Evolutionary conservation across 164 flowering plant species (phyloP).

Genomic region (Vitis cinerea): DNA sequence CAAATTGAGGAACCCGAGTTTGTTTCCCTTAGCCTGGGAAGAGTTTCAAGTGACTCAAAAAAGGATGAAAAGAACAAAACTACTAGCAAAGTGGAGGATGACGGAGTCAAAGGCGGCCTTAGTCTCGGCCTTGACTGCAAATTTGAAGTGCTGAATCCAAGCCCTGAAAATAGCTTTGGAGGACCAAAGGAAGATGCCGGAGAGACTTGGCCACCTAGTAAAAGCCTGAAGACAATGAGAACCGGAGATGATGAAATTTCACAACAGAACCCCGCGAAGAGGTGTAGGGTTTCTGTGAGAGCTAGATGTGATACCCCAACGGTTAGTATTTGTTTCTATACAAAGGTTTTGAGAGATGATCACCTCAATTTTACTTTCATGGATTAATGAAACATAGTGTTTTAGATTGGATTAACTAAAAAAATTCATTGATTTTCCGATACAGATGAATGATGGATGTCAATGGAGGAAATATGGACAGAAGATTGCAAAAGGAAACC

Average conservation of each 20-base stretch:
- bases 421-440: not conserved
- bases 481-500: conserved; percentile 40
- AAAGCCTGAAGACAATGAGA: conserved; percentile 27
- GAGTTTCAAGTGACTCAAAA: conserved; percentile 23
- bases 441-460: conserved; percentile 30
- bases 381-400: too few relatives aligned
- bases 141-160: conserved; percentile 20
- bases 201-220: conserved; percentile 34
- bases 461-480: conserved; percentile 51
- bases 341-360: too few relatives aligned
- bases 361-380: too few relatives aligned
- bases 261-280: conserved; percentile 44
- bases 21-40: conserved; percentile 55
- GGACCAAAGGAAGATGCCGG: conserved; percentile 31
- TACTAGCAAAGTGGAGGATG: conserved; percentile 2
- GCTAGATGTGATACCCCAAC: conserved; percentile 71
- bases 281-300: conserved; percentile 70
- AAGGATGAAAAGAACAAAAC: conserved; percentile 20
- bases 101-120: conserved; percentile 21
- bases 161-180: conserved; percentile 30
- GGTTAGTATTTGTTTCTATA: conserved; percentile 27
- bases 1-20: conserved; percentile 32
- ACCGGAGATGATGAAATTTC: conserved; percentile 39
- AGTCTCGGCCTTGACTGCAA: conserved; percentile 44
- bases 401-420: too few relatives aligned